These are phyloP conservation scores for Tylopilus plumbeoviolaceoides DNA, from an alignment of 768 basidiomycete genomes.

Conservation along the genomic window DNA sequence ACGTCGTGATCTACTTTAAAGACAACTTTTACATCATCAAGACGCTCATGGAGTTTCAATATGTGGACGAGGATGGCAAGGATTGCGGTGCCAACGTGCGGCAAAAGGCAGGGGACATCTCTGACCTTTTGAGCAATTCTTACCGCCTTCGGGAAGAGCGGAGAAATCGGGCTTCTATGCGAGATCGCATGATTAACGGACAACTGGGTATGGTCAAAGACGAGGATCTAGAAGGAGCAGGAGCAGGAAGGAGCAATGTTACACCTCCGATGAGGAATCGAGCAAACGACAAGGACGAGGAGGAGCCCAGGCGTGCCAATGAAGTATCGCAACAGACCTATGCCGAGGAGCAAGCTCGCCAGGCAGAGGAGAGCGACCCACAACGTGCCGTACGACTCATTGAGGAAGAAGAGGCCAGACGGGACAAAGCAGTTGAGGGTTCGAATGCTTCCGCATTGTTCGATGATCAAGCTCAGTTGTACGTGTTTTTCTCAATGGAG, in stretches of 20 bases:
- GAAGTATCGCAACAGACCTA: conserved; percentile 80
- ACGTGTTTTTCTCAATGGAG: too few species aligned
- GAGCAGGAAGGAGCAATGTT: conserved; percentile 6
- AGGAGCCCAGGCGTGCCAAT: conserved; percentile 80
- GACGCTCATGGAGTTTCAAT: conserved; percentile 98
- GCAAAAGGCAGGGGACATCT: conserved; percentile 98
- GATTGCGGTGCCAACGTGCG: conserved; percentile 98
- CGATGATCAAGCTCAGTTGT: too few species aligned
- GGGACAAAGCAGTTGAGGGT: too few species aligned
- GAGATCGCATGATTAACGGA: too few species aligned
- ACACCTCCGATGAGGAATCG: too few species aligned
- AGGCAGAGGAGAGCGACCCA: conserved; percentile 79
- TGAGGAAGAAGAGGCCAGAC: conserved; percentile 92
- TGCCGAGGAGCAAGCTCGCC: conserved; percentile 61
- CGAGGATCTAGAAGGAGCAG: conserved; percentile 5
- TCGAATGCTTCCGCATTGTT: too few species aligned
- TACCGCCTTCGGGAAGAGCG: conserved; percentile 82
- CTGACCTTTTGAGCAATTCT: conserved; percentile 86
- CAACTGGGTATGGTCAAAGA: conserved; percentile 37
- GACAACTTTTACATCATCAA: conserved; percentile 98
- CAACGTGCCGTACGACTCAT: conserved; percentile 79
- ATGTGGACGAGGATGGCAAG: conserved; percentile 89
- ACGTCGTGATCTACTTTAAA: conserved; percentile 96
- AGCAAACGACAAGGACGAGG: conserved; percentile 73
- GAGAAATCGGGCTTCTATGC: too few species aligned